Percentiles rank a stretch among this genome's conserved stretches.
These are phyloP conservation scores for Pichia sp. DNA, from an alignment of 1,139 yeast species.

Conservation along the genomic window DNA sequence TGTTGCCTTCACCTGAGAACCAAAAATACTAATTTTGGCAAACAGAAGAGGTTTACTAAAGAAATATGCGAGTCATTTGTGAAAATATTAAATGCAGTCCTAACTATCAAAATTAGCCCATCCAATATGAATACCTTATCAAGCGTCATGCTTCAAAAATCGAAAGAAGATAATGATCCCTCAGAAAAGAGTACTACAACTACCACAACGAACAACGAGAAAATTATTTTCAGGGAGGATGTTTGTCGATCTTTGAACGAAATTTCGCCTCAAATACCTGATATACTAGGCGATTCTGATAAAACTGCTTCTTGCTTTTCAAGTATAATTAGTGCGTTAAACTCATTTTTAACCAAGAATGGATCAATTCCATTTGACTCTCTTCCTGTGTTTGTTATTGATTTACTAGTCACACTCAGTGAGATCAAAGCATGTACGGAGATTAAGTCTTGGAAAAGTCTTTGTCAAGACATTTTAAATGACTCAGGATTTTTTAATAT, in stretches of 20 bases:
- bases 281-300: conserved; percentile 47
- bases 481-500: conserved; percentile 42
- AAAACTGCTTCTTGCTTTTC: conserved; percentile 38
- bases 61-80: conserved; percentile 62
- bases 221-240: conserved; percentile 30
- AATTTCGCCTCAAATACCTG: conserved; percentile 36
- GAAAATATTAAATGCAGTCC: conserved; percentile 42
- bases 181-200: background rate
- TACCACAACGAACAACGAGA: conserved; percentile 10
- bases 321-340: conserved; percentile 38
- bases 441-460: conserved; percentile 44
- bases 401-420: conserved; percentile 30
- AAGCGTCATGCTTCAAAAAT: conserved; percentile 7
- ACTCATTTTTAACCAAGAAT: conserved; percentile 39
- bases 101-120: conserved; percentile 26
- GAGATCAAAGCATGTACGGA: conserved; percentile 33
- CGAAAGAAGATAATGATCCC: background rate
- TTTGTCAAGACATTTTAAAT: conserved; percentile 46
- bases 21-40: conserved; percentile 51
- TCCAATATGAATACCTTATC: conserved; percentile 8
- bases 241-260: conserved; percentile 32
- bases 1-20: conserved; percentile 50
- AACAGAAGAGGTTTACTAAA: conserved; percentile 49
- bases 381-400: conserved; percentile 32
- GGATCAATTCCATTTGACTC: conserved; percentile 30